These are phyloP conservation scores for Arachnomyces sp. DNA, from an alignment of 2,329 filamentous ascomycete genomes.

Conservation along the genomic window DNA sequence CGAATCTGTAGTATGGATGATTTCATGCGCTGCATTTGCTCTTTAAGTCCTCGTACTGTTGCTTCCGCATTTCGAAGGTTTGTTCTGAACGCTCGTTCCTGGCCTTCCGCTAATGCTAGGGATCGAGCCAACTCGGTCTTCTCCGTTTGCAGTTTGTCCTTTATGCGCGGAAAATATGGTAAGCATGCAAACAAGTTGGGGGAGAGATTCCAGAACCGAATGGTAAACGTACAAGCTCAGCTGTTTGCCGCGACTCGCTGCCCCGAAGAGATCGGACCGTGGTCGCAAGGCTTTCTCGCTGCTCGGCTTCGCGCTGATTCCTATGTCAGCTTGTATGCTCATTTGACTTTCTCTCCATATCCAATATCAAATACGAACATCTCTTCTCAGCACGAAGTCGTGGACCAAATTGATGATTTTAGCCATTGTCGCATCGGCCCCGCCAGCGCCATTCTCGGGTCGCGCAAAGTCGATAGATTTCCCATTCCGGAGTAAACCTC, in stretches of 20 bases:
- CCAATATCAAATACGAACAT: constrained; percentile 51
- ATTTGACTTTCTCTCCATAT: constrained; percentile 1
- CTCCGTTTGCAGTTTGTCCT: constrained; percentile 49
- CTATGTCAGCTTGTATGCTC: constrained; percentile 8
- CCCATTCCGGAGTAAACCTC: constrained; percentile 54
- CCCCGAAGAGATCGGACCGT: constrained; percentile 69
- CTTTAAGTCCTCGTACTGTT: constrained; percentile 67
- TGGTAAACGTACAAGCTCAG: constrained; percentile 51
- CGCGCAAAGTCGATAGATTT: constrained; percentile 68
- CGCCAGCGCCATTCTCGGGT: constrained; percentile 55
- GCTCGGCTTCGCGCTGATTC: constrained; percentile 72
- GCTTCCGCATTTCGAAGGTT: constrained; percentile 69
- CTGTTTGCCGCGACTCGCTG: constrained; percentile 65
- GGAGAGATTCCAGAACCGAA: constrained; percentile 9
- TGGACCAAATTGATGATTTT: constrained; percentile 89
- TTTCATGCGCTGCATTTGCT: constrained; percentile 74
- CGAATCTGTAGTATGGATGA: constrained; percentile 73
- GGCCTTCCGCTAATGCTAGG: constrained; percentile 55
- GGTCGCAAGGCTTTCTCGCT: constrained; percentile 72
- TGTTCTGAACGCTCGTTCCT: constrained; percentile 61
- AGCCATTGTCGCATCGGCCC: constrained; percentile 64
- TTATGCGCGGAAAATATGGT: neutral
- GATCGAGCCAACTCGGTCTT: constrained; percentile 51
- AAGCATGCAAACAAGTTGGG: constrained; percentile 6
- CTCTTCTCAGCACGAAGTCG: constrained; percentile 81